A percentile compares a stretch with the other conserved stretches of the same genome.
phyloP scores from a whole-genome alignment of 1,284 basidiomycete genomes.

The Megacollybia platyphylla region DNA sequence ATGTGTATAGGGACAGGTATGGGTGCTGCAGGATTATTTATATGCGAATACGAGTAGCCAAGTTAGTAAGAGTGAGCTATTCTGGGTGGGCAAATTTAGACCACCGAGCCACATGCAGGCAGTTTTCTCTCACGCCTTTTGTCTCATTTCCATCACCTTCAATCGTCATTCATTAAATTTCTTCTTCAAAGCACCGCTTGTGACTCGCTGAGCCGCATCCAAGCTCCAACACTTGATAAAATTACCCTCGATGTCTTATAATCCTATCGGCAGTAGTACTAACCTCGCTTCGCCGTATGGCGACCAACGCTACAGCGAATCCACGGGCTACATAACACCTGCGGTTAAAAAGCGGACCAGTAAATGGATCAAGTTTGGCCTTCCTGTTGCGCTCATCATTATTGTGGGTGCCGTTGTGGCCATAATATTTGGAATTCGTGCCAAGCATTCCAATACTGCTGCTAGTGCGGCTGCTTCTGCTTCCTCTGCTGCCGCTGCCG shows the following conservation, averaged over 20 bases:
- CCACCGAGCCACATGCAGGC: neutral
- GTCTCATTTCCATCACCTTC: slow-evolving; percentile 13
- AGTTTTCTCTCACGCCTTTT: slow-evolving; percentile 2
- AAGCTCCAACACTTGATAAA: no score
- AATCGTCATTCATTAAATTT: slow-evolving; percentile 1
- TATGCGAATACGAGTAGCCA: slow-evolving; percentile 29
- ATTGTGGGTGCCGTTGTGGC: slow-evolving; percentile 71
- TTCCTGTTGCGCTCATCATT: slow-evolving; percentile 52
- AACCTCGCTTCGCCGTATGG: slow-evolving; percentile 26
- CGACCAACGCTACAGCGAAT: slow-evolving; percentile 55
- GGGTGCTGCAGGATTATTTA: slow-evolving; percentile 73
- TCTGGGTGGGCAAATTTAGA: slow-evolving; percentile 13
- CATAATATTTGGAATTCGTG: slow-evolving; percentile 47
- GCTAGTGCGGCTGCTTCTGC: slow-evolving; percentile 14
- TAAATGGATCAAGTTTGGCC: slow-evolving; percentile 56
- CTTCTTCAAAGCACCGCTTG: neutral
- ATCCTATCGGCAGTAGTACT: slow-evolving; percentile 4
- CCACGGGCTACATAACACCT: slow-evolving; percentile 53
- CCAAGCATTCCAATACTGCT: slow-evolving; percentile 7
- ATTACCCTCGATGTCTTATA: slow-evolving; percentile 1
- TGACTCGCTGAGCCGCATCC: no score
- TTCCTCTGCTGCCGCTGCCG: slow-evolving; percentile 35
- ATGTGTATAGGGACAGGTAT: slow-evolving; percentile 86
- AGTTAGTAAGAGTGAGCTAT: slow-evolving; percentile 1
- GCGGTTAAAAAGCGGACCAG: slow-evolving; percentile 27